Evolutionary conservation across 805 yeast species (phyloP).

Genomic region (Wickerhamomyces alni): DNA sequence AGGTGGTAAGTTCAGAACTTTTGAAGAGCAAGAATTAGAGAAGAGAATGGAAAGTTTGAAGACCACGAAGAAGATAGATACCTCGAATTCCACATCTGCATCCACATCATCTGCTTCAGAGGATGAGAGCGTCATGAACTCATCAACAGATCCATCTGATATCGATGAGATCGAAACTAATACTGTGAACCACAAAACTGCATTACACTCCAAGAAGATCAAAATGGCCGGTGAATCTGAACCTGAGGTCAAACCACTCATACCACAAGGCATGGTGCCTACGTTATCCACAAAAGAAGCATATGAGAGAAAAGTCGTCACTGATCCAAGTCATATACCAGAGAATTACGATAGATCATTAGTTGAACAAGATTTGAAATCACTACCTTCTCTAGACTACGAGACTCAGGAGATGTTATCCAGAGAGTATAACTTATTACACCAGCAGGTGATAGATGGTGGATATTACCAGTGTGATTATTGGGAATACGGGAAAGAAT

Average conservation of each 20-base stretch:
- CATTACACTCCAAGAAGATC: background rate
- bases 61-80: too few species aligned
- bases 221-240: slow-evolving; percentile 36
- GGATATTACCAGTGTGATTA: slow-evolving; percentile 73
- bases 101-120: background rate
- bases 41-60: too few species aligned
- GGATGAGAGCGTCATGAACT: slow-evolving; percentile 1
- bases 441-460: slow-evolving; percentile 42
- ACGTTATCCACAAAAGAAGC: slow-evolving; percentile 29
- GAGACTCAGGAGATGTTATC: slow-evolving; percentile 56
- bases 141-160: slow-evolving; percentile 15
- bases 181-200: background rate
- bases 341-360: slow-evolving; percentile 52
- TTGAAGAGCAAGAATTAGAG: slow-evolving; percentile 21
- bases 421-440: slow-evolving; percentile 54
- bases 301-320: slow-evolving; percentile 28
- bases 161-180: slow-evolving; percentile 8
- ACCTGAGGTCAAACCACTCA: slow-evolving; percentile 40
- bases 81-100: background rate
- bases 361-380: slow-evolving; percentile 48
- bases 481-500: slow-evolving; percentile 65
- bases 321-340: slow-evolving; percentile 50
- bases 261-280: slow-evolving; percentile 43
- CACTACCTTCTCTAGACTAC: slow-evolving; percentile 61
- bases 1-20: slow-evolving; percentile 51